Conservation (phyloP, 352 stramenopile genomes). For the Phytophthora aleatoria region DNA sequence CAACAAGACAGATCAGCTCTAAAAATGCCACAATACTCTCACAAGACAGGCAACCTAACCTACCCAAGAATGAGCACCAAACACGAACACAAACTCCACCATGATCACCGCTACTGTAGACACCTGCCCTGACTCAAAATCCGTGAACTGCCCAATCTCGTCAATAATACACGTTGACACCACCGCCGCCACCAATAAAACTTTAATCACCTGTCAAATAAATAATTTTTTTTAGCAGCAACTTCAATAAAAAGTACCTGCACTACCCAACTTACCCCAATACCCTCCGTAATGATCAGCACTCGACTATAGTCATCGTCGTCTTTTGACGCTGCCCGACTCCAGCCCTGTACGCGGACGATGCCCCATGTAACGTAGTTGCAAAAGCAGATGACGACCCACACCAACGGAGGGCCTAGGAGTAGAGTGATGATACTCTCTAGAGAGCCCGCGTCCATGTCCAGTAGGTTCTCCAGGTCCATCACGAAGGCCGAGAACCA, state of each 20-base stretch:
- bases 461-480: conserved; percentile 50
- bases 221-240: not conserved
- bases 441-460: conserved; percentile 49
- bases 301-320: conserved; percentile 87
- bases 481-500: conserved; percentile 78
- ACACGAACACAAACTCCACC: conserved; percentile 79
- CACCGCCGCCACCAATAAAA: conserved; percentile 80
- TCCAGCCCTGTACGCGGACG: conserved; percentile 84
- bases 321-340: conserved; percentile 60
- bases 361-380: conserved; percentile 88
- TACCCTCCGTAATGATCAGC: conserved; percentile 89
- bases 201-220: conserved; percentile 69
- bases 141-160: conserved; percentile 75
- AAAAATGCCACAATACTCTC: not conserved
- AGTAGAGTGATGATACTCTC: conserved; percentile 63
- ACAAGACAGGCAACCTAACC: conserved; percentile 7
- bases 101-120: conserved; percentile 80
- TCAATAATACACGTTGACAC: conserved; percentile 87
- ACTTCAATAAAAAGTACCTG: not conserved
- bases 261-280: conserved; percentile 45
- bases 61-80: conserved; percentile 85
- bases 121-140: conserved; percentile 84
- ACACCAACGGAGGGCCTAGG: conserved; percentile 77
- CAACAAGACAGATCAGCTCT: conserved; percentile 8
- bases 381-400: conserved; percentile 79